Evolutionary conservation across 495 filamentous ascomycete genomes (phyloP), one percentile per base, ranked within the genome.

Genomic region (Beverwykella pulmonaria): DNA sequence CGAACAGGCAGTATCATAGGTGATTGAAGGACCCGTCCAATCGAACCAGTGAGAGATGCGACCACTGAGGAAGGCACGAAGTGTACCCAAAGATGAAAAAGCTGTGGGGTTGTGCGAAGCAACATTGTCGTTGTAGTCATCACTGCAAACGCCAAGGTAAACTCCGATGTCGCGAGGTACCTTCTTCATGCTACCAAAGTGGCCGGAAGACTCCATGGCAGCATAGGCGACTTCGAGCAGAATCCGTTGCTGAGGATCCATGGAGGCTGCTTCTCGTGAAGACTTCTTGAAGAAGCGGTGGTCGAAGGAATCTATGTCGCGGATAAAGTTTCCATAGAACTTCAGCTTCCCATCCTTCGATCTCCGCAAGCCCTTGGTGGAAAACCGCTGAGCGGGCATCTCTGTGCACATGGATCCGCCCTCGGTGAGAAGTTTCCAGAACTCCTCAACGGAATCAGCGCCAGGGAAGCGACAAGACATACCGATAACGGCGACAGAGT

Each of bases 1-100:
- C 9, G 61, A 64, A 30, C 61, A 64, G 1, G 61, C 61, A 5
- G 61, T 64, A 47, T 64, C 61, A 19, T 46, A 32, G 7, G 22
- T 19, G 1, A 4, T 7, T 14, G 61, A 56, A 5, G 61, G 61
- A 1, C 61, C 61, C 2, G 50, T 30, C 50, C 50, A 64, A 2
- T 36, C 50, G 29, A 46, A 64, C 8, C 20, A 48, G 20, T 64
- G 22, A 19, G 19, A 26, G 7, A 63, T 2, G 1, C 60, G 2
- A 2, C 60, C 60, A 20, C 60, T 3, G 1, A 63, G 23, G 23
- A 54, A 54, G 4, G 47, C 47, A 4, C 60, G 47, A 2, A 54
- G 2, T 7, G 60, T 63, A 17, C 60, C 60, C 23, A 19, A 2
- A n/a, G 57, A 1, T 47, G 57, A 14, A 39, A 29, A 60, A 1